Percentiles rank a stretch among this genome's conserved stretches.
Conservation (phyloP, 345 rosid species). For the Citrus trifoliata region DNA sequence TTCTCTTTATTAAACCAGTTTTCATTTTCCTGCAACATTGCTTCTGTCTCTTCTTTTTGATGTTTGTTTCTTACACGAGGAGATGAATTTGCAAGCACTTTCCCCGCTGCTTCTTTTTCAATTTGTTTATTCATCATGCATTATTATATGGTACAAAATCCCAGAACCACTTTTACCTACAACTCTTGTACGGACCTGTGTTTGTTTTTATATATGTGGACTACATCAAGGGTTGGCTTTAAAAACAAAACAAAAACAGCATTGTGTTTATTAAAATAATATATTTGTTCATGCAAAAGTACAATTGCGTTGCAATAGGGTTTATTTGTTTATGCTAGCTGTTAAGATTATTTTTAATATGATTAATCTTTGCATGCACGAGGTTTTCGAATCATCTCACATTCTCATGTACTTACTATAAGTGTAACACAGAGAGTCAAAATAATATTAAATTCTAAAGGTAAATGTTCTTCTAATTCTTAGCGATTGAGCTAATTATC, state of each 20-base stretch:
- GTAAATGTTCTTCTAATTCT: no score
- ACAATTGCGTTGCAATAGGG: background rate
- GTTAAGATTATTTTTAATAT: background rate
- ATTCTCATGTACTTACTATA: constrained; percentile 15
- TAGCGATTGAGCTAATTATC: no score
- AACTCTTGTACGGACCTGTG: background rate
- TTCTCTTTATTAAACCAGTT: background rate
- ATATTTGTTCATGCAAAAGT: background rate
- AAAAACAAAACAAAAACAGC: background rate
- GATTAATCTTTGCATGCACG: constrained; percentile 34
- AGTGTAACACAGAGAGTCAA: background rate
- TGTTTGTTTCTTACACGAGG: constrained; percentile 11
- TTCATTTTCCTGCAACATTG: background rate
- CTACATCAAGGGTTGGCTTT: background rate
- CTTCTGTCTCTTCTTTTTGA: background rate
- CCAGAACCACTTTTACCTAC: background rate
- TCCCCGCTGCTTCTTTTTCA: constrained; percentile 11
- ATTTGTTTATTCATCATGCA: background rate
- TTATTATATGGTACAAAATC: background rate
- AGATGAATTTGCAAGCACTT: constrained; percentile 9
- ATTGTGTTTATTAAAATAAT: background rate
- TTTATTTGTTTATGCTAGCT: background rate
- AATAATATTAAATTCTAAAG: no score
- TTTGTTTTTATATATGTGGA: background rate
- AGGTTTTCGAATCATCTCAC: constrained; percentile 56